Evolutionary conservation across 768 basidiomycete genomes (phyloP), one percentile per base, ranked within the genome.

Genomic region (Hemileccinum impolitum): DNA sequence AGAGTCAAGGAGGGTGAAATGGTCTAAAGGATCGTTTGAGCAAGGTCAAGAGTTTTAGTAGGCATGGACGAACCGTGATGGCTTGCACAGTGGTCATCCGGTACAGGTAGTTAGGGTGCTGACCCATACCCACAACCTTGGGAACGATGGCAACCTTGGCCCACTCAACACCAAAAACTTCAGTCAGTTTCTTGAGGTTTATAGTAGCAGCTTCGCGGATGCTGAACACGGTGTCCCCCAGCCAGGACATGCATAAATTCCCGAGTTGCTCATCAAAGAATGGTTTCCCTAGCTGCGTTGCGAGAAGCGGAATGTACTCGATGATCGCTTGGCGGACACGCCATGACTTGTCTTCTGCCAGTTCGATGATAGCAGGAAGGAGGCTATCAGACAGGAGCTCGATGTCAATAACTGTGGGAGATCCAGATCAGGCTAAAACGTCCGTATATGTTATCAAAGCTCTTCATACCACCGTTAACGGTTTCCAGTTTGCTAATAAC

Each of bases 331-430:
- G 96, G 58, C 96, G 87, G 17, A 99, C 95, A 25, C 96, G 88
- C 96, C 96, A 99, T 52, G 96, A 96, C 68, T 98, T 99, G 75
- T 99, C 96, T 69, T 98, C 95, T 8, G 96, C 96, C 30, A 99
- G 77, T 65, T 98, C 91, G 54, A 98, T 90, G 56, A 99, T 98
- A 32, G 96, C 96, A 9, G 96, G 96, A 26, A 99, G 81, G 32
- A 99, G 85, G 57, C 91, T 94, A 57, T 94, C 93, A 1, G 93
- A 92, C 44, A 99, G 73, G 26, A 93, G 77, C 52, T 97, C 92
- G 61, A 98, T 96, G 39, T 96, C 96, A 56, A 99, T 98, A n/a
- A 98, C 96, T 94, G 54, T 2, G 50, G 48, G 41, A 35, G 49
- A 54, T 42, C 11, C 9, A 25, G 50, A 51, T 45, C 51, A 57